Conservation (phyloP, 768 basidiomycete species). For the Leccinum aurantiacum region DNA sequence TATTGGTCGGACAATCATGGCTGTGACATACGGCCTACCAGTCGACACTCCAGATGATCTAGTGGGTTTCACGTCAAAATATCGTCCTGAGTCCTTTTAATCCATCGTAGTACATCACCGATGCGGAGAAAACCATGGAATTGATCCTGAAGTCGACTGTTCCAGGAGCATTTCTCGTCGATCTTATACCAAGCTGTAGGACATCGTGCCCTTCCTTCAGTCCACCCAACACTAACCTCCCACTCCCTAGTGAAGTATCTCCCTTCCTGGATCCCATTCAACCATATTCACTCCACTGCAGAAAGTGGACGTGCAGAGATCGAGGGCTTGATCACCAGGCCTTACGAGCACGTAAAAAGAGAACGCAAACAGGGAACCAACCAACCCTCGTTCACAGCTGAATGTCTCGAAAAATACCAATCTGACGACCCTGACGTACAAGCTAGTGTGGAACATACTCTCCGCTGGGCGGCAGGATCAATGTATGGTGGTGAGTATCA, state of each 20-base stretch:
- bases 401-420: slow-evolving; percentile 15
- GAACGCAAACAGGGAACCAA: slow-evolving; percentile 13
- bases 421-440: slow-evolving; percentile 6
- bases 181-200: slow-evolving; percentile 29
- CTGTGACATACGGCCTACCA: slow-evolving; percentile 28
- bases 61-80: slow-evolving; percentile 6
- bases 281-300: slow-evolving; percentile 12
- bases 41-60: slow-evolving; percentile 20
- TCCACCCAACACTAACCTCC: not conserved
- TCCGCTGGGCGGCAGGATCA: slow-evolving; percentile 20
- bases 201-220: not conserved
- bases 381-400: slow-evolving; percentile 17
- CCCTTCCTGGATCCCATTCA: slow-evolving; percentile 28
- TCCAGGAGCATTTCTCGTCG: slow-evolving; percentile 32
- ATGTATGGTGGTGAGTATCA: slow-evolving; percentile 19
- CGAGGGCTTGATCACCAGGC: slow-evolving; percentile 12
- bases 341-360: slow-evolving; percentile 27
- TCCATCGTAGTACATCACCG: slow-evolving; percentile 27
- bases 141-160: slow-evolving; percentile 24
- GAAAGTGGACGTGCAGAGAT: slow-evolving; percentile 8
- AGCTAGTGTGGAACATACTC: slow-evolving; percentile 6
- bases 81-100: not conserved
- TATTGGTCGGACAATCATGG: slow-evolving; percentile 21
- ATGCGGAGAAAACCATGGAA: slow-evolving; percentile 28
- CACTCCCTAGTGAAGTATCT: slow-evolving; percentile 25